Evolutionary conservation across 352 stramenopile genomes (phyloP).

Genomic region (Detonula confervacea): DNA sequence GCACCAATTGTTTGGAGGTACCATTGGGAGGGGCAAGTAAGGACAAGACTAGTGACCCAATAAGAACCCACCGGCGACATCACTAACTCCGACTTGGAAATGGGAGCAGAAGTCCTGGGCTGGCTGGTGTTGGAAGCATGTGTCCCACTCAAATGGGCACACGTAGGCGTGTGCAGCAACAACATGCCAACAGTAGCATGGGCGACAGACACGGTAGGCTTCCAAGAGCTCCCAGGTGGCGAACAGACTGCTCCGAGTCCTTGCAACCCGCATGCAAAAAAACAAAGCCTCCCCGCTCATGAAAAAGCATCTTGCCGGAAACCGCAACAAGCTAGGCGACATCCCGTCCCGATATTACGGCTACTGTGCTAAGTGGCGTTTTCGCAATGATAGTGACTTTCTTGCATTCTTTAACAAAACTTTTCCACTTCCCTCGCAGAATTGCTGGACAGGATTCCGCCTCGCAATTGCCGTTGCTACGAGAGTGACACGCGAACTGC

Average conservation of each 20-base stretch:
- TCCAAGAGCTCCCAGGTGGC: constrained; percentile 3
- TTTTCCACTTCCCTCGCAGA: background rate
- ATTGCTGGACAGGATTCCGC: background rate
- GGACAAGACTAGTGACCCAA: background rate
- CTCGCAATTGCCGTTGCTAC: background rate
- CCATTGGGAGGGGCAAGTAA: constrained; percentile 3
- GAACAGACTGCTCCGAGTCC: background rate
- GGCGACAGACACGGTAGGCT: background rate
- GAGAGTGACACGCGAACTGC: background rate
- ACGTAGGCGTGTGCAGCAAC: background rate
- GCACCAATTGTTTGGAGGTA: constrained; percentile 9
- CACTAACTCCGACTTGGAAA: constrained; percentile 16
- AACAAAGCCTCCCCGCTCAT: background rate
- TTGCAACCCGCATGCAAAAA: background rate
- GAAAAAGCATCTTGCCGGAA: constrained; percentile 4
- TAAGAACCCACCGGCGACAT: constrained; percentile 11
- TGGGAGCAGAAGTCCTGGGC: background rate
- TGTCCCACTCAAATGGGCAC: background rate
- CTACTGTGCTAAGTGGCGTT: background rate
- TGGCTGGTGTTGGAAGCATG: constrained; percentile 12
- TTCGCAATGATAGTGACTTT: background rate
- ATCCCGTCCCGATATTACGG: background rate
- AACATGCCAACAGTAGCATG: background rate
- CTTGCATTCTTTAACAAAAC: background rate
- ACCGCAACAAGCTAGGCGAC: background rate